Evolutionary conservation across 371 early-diverging fungal species (phyloP).

Genomic region (Rhizopus stolonifer): DNA sequence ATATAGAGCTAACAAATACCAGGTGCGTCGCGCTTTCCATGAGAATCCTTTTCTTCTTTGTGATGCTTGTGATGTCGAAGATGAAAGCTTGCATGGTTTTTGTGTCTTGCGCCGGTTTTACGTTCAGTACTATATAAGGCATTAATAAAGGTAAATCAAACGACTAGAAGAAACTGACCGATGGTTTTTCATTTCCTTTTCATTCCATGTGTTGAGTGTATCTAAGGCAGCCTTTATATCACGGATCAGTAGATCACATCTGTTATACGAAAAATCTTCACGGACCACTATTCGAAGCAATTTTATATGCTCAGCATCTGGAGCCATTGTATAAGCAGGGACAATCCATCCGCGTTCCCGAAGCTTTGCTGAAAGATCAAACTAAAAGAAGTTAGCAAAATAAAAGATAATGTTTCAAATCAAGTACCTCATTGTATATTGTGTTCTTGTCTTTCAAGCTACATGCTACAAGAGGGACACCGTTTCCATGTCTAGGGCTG

Average conservation of each 20-base stretch:
- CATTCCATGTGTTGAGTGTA: constrained; percentile 12
- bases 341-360: constrained; percentile 65
- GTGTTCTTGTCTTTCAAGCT: constrained; percentile 31
- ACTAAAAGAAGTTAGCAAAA: constrained; percentile 20
- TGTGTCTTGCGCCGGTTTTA: constrained; percentile 9
- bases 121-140: constrained; percentile 2
- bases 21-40: constrained; percentile 3
- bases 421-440: constrained; percentile 32
- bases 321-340: constrained; percentile 53
- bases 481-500: constrained; percentile 42
- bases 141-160: not conserved
- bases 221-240: constrained; percentile 23
- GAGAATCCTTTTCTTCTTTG: not conserved
- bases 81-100: not conserved
- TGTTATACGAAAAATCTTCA: constrained; percentile 36
- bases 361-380: constrained; percentile 49
- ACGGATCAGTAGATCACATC: constrained; percentile 31
- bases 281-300: constrained; percentile 44
- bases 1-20: constrained; percentile 7
- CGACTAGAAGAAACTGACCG: constrained; percentile 14
- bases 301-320: constrained; percentile 27
- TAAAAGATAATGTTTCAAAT: not conserved
- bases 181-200: constrained; percentile 7
- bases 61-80: not conserved
- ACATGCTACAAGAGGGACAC: constrained; percentile 72